phyloP scores from a whole-genome alignment of 2,329 filamentous ascomycete species.

The Penicillium nordicum region DNA sequence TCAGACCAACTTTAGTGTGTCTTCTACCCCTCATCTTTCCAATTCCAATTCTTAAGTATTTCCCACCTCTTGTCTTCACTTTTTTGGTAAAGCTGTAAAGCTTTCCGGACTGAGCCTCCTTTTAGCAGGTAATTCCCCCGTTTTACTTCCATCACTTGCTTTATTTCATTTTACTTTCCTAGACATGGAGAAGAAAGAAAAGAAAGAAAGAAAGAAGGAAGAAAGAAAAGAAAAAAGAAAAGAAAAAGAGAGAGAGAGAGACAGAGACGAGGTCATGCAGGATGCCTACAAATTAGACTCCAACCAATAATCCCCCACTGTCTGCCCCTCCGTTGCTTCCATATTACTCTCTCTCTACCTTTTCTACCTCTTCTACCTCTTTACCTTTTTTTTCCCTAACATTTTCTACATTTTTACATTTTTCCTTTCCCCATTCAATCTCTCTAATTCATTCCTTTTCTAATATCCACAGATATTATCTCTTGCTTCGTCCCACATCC shows the following conservation, averaged over 20 bases:
- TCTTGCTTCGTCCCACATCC: conserved; percentile 38
- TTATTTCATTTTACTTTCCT: neutral
- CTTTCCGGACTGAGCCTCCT: neutral
- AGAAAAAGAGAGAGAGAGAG: neutral
- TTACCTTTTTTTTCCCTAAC: neutral
- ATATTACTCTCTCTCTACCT: neutral
- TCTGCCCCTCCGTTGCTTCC: conserved; percentile 6
- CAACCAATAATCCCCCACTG: conserved; percentile 7
- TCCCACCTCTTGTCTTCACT: neutral
- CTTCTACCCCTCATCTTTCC: conserved; percentile 2
- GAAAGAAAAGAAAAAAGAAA: neutral
- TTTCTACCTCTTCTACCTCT: neutral
- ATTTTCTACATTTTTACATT: neutral
- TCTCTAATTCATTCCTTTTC: conserved; percentile 13
- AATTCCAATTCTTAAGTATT: neutral
- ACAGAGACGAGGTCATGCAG: conserved; percentile 2
- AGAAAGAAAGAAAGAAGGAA: neutral
- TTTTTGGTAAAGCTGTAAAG: neutral
- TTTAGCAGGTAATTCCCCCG: neutral
- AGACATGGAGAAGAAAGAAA: neutral
- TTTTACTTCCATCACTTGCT: neutral
- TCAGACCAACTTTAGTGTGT: conserved; percentile 4
- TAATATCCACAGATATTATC: neutral
- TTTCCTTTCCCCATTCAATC: neutral
- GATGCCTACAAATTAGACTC: conserved; percentile 9